These are phyloP conservation scores for Nitzschia sp. DNA, from an alignment of 108 stramenopile species.

Conservation along the genomic window DNA sequence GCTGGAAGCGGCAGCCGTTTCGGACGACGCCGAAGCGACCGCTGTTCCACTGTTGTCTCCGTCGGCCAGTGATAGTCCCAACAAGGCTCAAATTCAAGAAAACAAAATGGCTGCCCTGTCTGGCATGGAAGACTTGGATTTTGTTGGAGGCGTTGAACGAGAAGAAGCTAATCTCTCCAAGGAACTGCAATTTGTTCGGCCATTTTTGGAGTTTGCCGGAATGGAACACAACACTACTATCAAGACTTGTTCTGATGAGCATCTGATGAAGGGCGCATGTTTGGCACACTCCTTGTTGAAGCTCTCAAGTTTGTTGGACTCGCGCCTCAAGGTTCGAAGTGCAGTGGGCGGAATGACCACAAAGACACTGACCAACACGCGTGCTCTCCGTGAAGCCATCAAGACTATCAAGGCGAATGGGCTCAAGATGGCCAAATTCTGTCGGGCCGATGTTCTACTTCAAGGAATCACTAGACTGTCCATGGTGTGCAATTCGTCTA, in stretches of 20 bases:
- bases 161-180: conserved; percentile 52
- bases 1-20: conserved; percentile 31
- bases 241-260: conserved; percentile 70
- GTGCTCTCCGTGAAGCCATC: conserved; percentile 77
- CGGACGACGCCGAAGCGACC: conserved; percentile 40
- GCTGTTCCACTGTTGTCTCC: conserved; percentile 52
- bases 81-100: conserved; percentile 26
- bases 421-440: conserved; percentile 82
- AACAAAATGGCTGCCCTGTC: conserved; percentile 19
- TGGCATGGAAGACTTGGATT: conserved; percentile 42
- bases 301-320: conserved; percentile 73
- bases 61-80: conserved; percentile 61
- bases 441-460: conserved; percentile 74
- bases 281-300: conserved; percentile 77
- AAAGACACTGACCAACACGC: conserved; percentile 58
- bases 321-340: conserved; percentile 60
- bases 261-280: conserved; percentile 73
- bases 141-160: conserved; percentile 56
- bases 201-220: conserved; percentile 66
- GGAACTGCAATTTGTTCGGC: conserved; percentile 61
- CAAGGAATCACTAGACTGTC: conserved; percentile 78
- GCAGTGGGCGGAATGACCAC: conserved; percentile 55
- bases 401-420: conserved; percentile 79
- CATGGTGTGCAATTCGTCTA: conserved; percentile 78
- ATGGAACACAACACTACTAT: conserved; percentile 46